Evolutionary conservation across 345 rosid species (phyloP).

Genomic region (Pugionium dolabratum): DNA sequence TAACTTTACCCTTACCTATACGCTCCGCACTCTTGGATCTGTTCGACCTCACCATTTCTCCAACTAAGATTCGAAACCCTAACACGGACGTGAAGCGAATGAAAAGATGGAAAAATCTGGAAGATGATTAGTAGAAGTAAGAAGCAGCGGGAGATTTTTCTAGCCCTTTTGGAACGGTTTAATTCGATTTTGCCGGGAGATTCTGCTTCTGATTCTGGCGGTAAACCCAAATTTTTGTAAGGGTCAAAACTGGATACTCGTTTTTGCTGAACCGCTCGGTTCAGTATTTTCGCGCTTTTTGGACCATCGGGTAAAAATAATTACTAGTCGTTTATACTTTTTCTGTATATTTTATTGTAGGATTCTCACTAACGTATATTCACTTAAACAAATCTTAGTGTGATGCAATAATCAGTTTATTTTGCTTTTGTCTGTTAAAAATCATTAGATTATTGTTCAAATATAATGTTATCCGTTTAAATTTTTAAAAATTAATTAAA

Average conservation of each 20-base stretch:
- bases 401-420: too few relatives aligned
- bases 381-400: too few relatives aligned
- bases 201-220: constrained; percentile 28
- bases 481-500: too few relatives aligned
- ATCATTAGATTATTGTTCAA: too few relatives aligned
- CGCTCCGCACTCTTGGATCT: constrained; percentile 49
- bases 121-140: not conserved
- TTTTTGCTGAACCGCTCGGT: constrained; percentile 13
- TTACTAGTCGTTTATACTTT: too few relatives aligned
- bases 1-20: constrained; percentile 74
- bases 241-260: not conserved
- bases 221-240: not conserved
- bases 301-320: not conserved
- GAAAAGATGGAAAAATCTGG: not conserved
- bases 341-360: too few relatives aligned
- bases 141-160: constrained; percentile 35
- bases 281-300: not conserved
- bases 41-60: constrained; percentile 60
- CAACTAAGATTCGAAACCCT: not conserved
- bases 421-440: too few relatives aligned
- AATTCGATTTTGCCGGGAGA: constrained; percentile 36
- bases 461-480: too few relatives aligned
- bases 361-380: too few relatives aligned
- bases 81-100: not conserved
- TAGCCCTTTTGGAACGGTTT: constrained; percentile 17